These are phyloP conservation scores for Effrenium voratum DNA, from an alignment of 73 alveolate species.

Conservation along the genomic window DNA sequence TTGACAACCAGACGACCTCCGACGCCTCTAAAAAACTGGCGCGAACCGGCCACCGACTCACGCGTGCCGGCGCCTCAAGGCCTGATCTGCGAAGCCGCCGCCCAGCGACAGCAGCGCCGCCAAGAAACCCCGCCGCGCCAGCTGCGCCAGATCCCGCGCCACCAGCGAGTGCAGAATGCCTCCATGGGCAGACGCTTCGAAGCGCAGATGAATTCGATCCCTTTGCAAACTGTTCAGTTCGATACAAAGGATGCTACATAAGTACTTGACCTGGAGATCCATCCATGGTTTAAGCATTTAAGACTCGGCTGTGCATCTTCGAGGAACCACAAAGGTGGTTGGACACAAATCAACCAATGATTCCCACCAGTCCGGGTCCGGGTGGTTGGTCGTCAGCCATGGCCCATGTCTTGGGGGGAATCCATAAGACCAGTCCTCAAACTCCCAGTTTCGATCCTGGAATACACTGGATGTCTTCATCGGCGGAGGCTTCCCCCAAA, in stretches of 20 bases:
- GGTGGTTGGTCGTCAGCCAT: not conserved
- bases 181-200: not conserved
- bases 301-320: not conserved
- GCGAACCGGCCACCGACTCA: not conserved
- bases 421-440: not conserved
- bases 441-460: not conserved
- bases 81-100: conserved; percentile 23
- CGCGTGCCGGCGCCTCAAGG: not conserved
- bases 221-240: not conserved
- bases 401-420: not conserved
- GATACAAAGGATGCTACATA: not conserved
- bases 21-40: not conserved
- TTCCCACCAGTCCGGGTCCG: not conserved
- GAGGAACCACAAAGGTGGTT: not conserved
- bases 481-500: not conserved
- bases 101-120: not conserved
- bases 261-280: not conserved
- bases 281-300: not conserved
- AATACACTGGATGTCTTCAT: not conserved
- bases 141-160: not conserved
- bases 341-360: not conserved
- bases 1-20: not conserved
- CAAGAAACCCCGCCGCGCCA: not conserved
- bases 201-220: not conserved
- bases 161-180: not conserved